Base-by-base conservation (phyloP, 129 eudicot species). In the Tanacetum coccineum region DNA sequence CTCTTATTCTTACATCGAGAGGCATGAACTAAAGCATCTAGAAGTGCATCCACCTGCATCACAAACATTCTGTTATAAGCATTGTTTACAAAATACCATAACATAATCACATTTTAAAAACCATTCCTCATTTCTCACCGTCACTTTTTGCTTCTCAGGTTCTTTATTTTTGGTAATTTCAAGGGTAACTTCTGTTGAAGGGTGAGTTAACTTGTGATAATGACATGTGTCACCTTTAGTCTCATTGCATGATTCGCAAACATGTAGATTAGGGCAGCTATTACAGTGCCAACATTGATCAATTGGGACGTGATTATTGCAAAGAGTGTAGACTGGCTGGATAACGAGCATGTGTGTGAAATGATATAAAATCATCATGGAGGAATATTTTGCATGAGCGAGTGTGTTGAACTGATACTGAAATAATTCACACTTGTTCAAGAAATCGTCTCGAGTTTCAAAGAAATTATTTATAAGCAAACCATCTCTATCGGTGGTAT, bases 321-420 rank as follows among this genome's bases (percentile, higher is more conserved):
- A 11, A 22, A 46, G 39, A 5, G 9, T 9, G 49, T 3, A 5
- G 30, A 2, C 14, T 36, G 14, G 62, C 14, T 22, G 62, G 8
- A 10, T 15, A 25, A 57, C 42, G 20, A 12, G 25, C 15, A 6
- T 47, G 13, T 68, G 51, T 8, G 4, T 55, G 52, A 87, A 85
- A 67, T 87, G 86, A 65, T 87, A 71, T 36, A 91, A 58, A 54
- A 91, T 85, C 97, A 87, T 91, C 90, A 83, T 79, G 0, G 97
- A 81, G 44, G 97, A 87, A 74, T 91, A 83, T 71, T 91, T 91
- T 59, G 95, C 97, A 68, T 85, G 86, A 11, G 79, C 80, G 39
- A 87, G 81, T 30, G 95, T 70, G 61, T 85, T 86, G 58, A 87
- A 91, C 70, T 81, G 95, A 71, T 87, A 91, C 54, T 78, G 57